These are phyloP conservation scores for Priceomyces carsonii DNA, from an alignment of 805 yeast genomes.

Conservation along the genomic window DNA sequence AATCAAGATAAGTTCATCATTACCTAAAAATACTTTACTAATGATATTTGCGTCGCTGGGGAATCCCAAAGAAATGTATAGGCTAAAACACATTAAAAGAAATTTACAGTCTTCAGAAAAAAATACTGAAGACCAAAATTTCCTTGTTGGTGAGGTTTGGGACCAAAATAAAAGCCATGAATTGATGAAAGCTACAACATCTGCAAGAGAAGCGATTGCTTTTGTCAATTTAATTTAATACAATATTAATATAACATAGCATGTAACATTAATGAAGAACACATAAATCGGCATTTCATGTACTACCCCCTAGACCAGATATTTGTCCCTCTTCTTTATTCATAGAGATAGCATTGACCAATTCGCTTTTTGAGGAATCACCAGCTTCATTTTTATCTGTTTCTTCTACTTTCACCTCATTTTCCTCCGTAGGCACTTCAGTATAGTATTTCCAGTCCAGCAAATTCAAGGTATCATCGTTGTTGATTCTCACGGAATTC, in stretches of 20 bases:
- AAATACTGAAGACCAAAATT: conserved; percentile 41
- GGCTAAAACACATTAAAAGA: conserved; percentile 45
- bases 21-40: conserved; percentile 62
- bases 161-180: conserved; percentile 46
- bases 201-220: conserved; percentile 62
- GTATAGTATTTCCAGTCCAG: conserved; percentile 32
- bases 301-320: conserved; percentile 14
- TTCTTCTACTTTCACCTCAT: conserved; percentile 40
- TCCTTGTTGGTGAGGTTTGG: conserved; percentile 48
- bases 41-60: conserved; percentile 66
- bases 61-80: conserved; percentile 50
- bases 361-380: conserved; percentile 14
- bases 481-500: conserved; percentile 10
- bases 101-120: conserved; percentile 45
- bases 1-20: conserved; percentile 43
- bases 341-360: conserved; percentile 23
- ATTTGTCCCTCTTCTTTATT: conserved; percentile 25
- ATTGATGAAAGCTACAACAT: conserved; percentile 46
- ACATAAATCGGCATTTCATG: neutral
- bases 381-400: conserved; percentile 22
- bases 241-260: neutral
- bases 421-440: conserved; percentile 52
- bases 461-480: conserved; percentile 47
- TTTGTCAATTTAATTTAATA: conserved; percentile 49
- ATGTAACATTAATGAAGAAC: conserved; percentile 1